phyloP scores from a whole-genome alignment of 768 basidiomycete genomes.

The Russula griseocarnosa region DNA sequence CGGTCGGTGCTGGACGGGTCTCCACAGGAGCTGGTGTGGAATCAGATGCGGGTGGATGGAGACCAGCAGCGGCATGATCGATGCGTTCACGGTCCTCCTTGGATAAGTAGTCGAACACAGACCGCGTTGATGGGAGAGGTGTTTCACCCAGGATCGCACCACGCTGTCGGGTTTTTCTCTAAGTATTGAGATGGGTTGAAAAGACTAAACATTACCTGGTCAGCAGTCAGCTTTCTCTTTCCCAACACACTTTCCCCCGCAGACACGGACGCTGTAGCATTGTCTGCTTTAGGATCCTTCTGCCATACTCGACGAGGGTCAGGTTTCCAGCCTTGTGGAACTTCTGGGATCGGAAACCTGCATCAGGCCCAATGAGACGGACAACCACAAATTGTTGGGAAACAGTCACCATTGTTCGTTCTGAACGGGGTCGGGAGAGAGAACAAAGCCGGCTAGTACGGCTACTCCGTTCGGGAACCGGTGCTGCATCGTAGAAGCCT shows the following conservation, averaged over 20 bases:
- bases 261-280: slow-evolving; percentile 38
- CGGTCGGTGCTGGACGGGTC: slow-evolving; percentile 31
- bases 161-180: slow-evolving; percentile 48
- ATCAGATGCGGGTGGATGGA: slow-evolving; percentile 31
- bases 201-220: slow-evolving; percentile 8
- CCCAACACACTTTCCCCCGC: slow-evolving; percentile 54
- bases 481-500: slow-evolving; percentile 30
- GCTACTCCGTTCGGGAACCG: slow-evolving; percentile 72
- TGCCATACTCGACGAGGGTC: slow-evolving; percentile 78
- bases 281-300: slow-evolving; percentile 39
- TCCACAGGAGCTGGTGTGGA: slow-evolving; percentile 32
- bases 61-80: slow-evolving; percentile 46
- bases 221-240: slow-evolving; percentile 26
- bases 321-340: slow-evolving; percentile 83
- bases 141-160: slow-evolving; percentile 82
- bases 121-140: slow-evolving; percentile 64
- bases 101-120: slow-evolving; percentile 93
- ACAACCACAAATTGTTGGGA: slow-evolving; percentile 22
- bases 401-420: slow-evolving; percentile 64
- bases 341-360: slow-evolving; percentile 81
- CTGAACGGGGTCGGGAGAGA: slow-evolving; percentile 61
- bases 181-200: too few relatives aligned
- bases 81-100: slow-evolving; percentile 88
- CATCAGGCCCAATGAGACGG: slow-evolving; percentile 24
- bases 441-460: slow-evolving; percentile 70